Conservation (phyloP, 495 filamentous ascomycete genomes). For the Aspergillus cavernicola region DNA sequence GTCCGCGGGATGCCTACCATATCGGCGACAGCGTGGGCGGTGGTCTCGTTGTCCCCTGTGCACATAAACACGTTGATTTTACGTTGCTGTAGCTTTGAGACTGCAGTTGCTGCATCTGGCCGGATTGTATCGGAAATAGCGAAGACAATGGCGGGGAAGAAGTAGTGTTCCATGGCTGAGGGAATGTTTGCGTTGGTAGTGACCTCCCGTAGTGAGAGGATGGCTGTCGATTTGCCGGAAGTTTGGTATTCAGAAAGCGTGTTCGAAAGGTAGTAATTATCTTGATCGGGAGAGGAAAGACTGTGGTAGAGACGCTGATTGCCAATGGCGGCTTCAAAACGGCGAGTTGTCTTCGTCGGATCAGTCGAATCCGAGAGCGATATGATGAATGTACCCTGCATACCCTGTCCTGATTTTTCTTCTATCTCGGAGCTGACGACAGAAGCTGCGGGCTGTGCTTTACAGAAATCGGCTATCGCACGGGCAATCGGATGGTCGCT, state of each 20-base stretch:
- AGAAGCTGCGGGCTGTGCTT: constrained; percentile 26
- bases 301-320: constrained; percentile 70
- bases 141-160: constrained; percentile 63
- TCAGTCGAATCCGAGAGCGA: constrained; percentile 16
- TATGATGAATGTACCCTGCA: constrained; percentile 65
- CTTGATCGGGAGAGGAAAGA: constrained; percentile 22
- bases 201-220: constrained; percentile 52
- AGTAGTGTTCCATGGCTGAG: constrained; percentile 21
- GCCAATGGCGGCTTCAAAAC: constrained; percentile 71
- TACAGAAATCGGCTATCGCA: constrained; percentile 70
- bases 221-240: constrained; percentile 68
- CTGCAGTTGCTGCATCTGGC: constrained; percentile 63
- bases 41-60: constrained; percentile 67
- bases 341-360: constrained; percentile 2
- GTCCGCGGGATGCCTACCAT: constrained; percentile 68
- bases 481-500: constrained; percentile 86
- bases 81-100: constrained; percentile 61
- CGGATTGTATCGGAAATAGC: constrained; percentile 75
- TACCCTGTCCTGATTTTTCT: constrained; percentile 78
- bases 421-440: constrained; percentile 51
- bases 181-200: constrained; percentile 6
- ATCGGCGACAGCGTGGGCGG: constrained; percentile 62
- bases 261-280: constrained; percentile 34
- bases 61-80: constrained; percentile 82
- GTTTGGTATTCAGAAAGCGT: constrained; percentile 63